A percentile compares a stretch with the other conserved stretches of the same genome.
These are phyloP conservation scores for Nissolia schottii DNA, from an alignment of 306 rosid species.

Conservation along the genomic window DNA sequence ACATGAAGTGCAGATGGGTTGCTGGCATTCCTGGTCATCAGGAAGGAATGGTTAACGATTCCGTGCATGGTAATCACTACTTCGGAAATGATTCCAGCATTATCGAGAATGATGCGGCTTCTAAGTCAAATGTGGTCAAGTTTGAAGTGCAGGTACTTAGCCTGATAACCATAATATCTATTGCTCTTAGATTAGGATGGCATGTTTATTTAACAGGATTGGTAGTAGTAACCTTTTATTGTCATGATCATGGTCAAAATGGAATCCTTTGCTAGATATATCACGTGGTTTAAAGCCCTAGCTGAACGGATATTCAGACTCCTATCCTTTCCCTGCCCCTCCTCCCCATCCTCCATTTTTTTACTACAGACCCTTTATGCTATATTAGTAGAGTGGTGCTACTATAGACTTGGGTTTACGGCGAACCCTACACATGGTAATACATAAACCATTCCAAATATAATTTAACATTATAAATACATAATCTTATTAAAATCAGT, in stretches of 20 bases:
- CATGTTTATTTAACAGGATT: background rate
- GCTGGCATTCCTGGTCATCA: constrained; percentile 46
- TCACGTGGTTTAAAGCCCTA: background rate
- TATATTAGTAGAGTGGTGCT: no score
- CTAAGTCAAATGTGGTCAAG: constrained; percentile 69
- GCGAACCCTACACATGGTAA: no score
- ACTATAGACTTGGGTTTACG: no score
- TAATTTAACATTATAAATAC: no score
- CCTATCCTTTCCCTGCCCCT: background rate
- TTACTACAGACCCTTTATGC: no score
- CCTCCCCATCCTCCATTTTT: background rate
- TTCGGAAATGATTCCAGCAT: constrained; percentile 54
- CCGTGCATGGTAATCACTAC: constrained; percentile 47
- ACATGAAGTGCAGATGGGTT: constrained; percentile 90
- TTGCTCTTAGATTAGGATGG: constrained; percentile 7
- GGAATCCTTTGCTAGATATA: background rate
- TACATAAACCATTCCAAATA: no score
- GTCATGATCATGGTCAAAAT: background rate
- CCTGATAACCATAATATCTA: constrained; percentile 5
- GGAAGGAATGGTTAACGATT: constrained; percentile 63
- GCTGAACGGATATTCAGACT: background rate
- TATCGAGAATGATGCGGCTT: constrained; percentile 50
- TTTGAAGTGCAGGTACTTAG: constrained; percentile 87
- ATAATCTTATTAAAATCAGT: no score
- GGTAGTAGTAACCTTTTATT: background rate